Percentiles rank a stretch among this genome's conserved stretches.
phyloP scores from a whole-genome alignment of 1,284 basidiomycete species.

The Exobasidium cylindrosporum region DNA sequence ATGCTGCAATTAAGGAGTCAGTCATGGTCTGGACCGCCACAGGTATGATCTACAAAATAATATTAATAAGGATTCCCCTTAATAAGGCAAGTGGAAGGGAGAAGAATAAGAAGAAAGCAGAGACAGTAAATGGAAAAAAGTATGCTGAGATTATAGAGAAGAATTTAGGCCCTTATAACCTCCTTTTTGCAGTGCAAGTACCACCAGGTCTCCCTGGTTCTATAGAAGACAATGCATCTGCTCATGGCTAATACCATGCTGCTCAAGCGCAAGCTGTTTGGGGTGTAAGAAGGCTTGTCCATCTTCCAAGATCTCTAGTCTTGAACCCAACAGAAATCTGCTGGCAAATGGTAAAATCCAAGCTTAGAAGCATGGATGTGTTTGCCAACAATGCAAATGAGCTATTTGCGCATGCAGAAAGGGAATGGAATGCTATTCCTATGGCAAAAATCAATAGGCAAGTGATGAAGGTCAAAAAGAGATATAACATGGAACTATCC shows the following conservation, averaged over 20 bases:
- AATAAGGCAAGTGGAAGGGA: background rate
- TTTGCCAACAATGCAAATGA: background rate
- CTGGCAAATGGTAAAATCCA: background rate
- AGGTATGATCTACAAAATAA: background rate
- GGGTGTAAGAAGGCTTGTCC: background rate
- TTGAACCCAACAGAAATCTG: background rate
- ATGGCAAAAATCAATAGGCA: background rate
- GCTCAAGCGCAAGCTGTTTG: too few relatives aligned
- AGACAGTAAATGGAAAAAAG: background rate
- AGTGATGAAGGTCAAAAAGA: background rate
- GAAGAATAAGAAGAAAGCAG: background rate
- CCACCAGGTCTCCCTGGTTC: background rate
- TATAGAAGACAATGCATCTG: background rate
- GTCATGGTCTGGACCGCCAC: background rate
- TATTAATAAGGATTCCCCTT: background rate
- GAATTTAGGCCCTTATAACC: background rate
- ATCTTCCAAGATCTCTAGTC: background rate
- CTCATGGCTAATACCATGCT: too few relatives aligned
- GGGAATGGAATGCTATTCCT: background rate
- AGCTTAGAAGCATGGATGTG: background rate
- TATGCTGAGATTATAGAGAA: background rate
- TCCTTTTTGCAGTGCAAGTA: background rate
- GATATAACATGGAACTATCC: background rate
- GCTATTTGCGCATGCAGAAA: background rate
- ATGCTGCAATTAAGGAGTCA: background rate